Evolutionary conservation across 1,284 basidiomycete species (phyloP).

Genomic region (Sutorius eximius): DNA sequence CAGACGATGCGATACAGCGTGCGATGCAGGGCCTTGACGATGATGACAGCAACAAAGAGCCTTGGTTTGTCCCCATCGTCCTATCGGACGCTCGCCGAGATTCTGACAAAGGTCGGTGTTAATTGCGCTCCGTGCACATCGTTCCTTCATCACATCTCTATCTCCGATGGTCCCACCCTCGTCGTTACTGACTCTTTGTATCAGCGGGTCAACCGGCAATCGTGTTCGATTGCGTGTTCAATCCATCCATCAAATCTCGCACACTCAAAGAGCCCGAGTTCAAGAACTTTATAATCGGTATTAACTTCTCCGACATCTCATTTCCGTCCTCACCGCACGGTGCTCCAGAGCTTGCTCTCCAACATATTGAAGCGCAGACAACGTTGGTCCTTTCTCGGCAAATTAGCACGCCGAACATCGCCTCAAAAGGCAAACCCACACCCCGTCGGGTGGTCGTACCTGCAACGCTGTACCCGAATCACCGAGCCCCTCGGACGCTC

Average conservation of each 20-base stretch:
- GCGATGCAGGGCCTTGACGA: conserved; percentile 54
- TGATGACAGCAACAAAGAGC: conserved; percentile 37
- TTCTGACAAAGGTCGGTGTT: conserved; percentile 62
- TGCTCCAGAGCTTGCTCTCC: conserved; percentile 59
- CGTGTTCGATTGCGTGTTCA: conserved; percentile 71
- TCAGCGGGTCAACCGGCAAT: conserved; percentile 65
- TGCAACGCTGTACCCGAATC: conserved; percentile 38
- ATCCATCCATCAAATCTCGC: conserved; percentile 56
- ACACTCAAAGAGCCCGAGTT: conserved; percentile 59
- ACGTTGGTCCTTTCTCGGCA: conserved; percentile 58
- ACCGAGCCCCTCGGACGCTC: conserved; percentile 31
- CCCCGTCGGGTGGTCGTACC: conserved; percentile 60
- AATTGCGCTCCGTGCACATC: conserved; percentile 6
- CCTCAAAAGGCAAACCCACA: conserved; percentile 60
- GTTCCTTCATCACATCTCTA: conserved; percentile 2
- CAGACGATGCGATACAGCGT: conserved; percentile 52
- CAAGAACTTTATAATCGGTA: conserved; percentile 68
- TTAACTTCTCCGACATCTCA: conserved; percentile 14
- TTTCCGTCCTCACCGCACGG: conserved; percentile 10
- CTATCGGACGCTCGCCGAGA: conserved; percentile 64
- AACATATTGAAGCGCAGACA: conserved; percentile 63
- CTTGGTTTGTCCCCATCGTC: conserved; percentile 69
- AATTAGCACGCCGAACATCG: conserved; percentile 68
- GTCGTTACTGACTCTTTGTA: conserved; percentile 2
- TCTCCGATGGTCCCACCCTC: not conserved